Base-by-base conservation (phyloP, 2,329 filamentous ascomycete genomes). In the Trichoderma breve region DNA sequence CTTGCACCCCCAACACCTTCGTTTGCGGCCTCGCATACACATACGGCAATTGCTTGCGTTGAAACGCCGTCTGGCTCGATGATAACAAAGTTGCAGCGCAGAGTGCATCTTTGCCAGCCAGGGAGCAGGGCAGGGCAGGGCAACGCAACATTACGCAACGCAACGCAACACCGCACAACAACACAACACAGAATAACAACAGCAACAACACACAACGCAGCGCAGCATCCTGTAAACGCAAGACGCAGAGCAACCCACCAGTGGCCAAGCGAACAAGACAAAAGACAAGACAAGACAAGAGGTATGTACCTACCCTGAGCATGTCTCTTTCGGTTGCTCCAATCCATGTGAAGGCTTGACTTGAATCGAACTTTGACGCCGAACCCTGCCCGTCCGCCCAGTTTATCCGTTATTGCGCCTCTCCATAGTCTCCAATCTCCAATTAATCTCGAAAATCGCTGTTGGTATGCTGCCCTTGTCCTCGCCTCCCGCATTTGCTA, bases 401-500 rank as follows among this genome's bases (percentile, higher is more conserved):
- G 26, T 69, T 60, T 47, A 69, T 60, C 53, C 53, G 65, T 32
- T 47, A 47, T 68, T 68, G 53, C 65, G 53, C 62, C 39, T 43
- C 36, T 51, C 39, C 39, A 36, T 36, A 15, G 26, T 24, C 18
- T 24, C 32, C 26, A 34, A 65, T 65, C 43, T 65, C 62, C 62
- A 65, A 26, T 47, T 18, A 60, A 68, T 60, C 34, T 69, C 65
- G 34, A 69, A 21, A 60, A 69, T 61, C 65, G 65, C 65, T 34
- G 65, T 47, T 43, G 60, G 53, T 60, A 47, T 68, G 65, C 26
- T 39, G 55, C 53, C 65, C 65, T 60, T 21, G 65, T 69, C 65
- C 55, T 69, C 65, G 65, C 67, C 67, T 70, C 67, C 67, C 67
- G 58, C 67, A 63, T 70, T 62, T 34, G 62, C 67, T 70, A 63